These are phyloP conservation scores for Lathyrus sativus DNA, from an alignment of 306 rosid species.

Conservation along the genomic window DNA sequence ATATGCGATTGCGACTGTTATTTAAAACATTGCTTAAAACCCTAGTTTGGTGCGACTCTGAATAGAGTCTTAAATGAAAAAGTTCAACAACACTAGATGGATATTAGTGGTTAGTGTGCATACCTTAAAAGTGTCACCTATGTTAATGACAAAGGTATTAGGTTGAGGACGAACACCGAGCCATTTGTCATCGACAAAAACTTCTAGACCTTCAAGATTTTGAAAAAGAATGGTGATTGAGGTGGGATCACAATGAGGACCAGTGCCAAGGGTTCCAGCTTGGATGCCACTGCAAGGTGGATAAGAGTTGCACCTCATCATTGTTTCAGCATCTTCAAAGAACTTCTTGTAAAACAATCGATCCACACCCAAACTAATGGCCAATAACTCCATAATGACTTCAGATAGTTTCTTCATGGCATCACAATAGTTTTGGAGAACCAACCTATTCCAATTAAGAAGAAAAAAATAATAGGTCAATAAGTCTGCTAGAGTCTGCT, in stretches of 20 bases:
- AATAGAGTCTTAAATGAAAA: no score
- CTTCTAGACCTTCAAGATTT: constrained; percentile 68
- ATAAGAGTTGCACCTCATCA: constrained; percentile 67
- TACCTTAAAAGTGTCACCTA: constrained; percentile 78
- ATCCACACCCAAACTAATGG: constrained; percentile 58
- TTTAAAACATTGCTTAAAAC: no score
- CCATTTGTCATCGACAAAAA: constrained; percentile 58
- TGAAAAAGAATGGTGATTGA: constrained; percentile 71
- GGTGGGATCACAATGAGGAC: constrained; percentile 76
- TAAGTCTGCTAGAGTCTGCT: no score
- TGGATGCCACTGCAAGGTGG: constrained; percentile 53
- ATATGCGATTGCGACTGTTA: no score
- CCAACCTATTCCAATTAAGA: constrained; percentile 42
- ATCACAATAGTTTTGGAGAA: constrained; percentile 58
- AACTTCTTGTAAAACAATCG: constrained; percentile 37
- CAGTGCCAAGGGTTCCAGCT: constrained; percentile 60
- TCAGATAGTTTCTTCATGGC: constrained; percentile 52
- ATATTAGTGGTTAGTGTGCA: no score
- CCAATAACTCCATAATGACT: constrained; percentile 60
- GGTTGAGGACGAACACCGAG: constrained; percentile 53
- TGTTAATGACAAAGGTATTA: constrained; percentile 54
- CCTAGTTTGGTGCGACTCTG: no score
- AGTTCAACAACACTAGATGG: no score
- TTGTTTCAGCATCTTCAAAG: constrained; percentile 56
- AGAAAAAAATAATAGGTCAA: not conserved